A percentile compares a stretch with the other conserved stretches of the same genome.
These are phyloP conservation scores for Hyaloperonospora arabidopsidis DNA, from an alignment of 352 stramenopile genomes.

Conservation along the genomic window DNA sequence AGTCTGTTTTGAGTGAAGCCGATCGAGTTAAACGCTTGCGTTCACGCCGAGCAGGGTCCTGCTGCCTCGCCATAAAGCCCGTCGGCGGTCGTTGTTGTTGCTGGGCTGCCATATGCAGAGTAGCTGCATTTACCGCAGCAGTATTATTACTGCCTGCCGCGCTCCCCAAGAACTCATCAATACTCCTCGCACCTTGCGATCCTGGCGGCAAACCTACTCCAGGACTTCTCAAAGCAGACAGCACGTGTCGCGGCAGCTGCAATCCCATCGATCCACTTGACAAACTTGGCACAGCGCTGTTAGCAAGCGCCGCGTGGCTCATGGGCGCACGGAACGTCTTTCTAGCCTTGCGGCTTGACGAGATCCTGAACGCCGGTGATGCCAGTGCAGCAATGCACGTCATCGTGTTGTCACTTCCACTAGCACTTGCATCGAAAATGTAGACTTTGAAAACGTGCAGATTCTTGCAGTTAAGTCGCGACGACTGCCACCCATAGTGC, in stretches of 20 bases:
- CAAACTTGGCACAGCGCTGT: slow-evolving; percentile 8
- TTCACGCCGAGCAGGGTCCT: slow-evolving; percentile 42
- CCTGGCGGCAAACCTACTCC: slow-evolving; percentile 3
- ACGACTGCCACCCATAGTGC: slow-evolving; percentile 84
- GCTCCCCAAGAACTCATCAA: slow-evolving; percentile 39
- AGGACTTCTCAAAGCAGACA: slow-evolving; percentile 4
- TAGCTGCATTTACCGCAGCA: slow-evolving; percentile 15
- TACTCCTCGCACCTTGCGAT: slow-evolving; percentile 30
- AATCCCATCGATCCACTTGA: slow-evolving; percentile 13
- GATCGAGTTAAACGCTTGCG: slow-evolving; percentile 66
- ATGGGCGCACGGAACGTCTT: slow-evolving; percentile 65
- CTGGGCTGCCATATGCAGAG: slow-evolving; percentile 19
- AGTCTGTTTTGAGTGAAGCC: slow-evolving; percentile 67
- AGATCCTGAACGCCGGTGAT: slow-evolving; percentile 70
- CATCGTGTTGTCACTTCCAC: slow-evolving; percentile 25
- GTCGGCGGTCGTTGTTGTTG: slow-evolving; percentile 18
- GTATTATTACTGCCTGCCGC: slow-evolving; percentile 5
- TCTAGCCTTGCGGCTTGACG: slow-evolving; percentile 70
- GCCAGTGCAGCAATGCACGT: slow-evolving; percentile 46
- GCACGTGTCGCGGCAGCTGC: slow-evolving; percentile 9
- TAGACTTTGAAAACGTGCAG: slow-evolving; percentile 77
- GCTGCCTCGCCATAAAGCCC: slow-evolving; percentile 25
- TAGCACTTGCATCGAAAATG: slow-evolving; percentile 38
- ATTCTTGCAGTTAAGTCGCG: slow-evolving; percentile 78
- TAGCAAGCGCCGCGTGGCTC: slow-evolving; percentile 20